Base-by-base conservation (phyloP, 441 rosid species). In the Capsella rubella region DNA sequence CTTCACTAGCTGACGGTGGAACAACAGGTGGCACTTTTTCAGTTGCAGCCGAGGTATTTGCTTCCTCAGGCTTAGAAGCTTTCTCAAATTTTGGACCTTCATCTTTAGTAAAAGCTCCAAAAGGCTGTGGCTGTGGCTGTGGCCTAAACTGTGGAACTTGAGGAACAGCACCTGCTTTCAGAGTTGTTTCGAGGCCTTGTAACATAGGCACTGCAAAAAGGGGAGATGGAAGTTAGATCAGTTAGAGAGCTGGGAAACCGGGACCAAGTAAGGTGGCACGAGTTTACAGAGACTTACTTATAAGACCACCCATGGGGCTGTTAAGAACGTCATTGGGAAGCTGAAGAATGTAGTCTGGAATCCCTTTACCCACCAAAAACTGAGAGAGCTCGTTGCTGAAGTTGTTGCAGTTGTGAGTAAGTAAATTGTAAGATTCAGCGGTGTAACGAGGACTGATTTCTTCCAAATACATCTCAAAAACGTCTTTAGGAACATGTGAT, bases 241-340 rank as follows among this genome's bases (percentile, higher is more conserved):
- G 57, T 18, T 9, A 46, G 1, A 21, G 8, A 58, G 14, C 28
- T 18, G 5, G 71, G n/a, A 64, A 9, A 57, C 12, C 10, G 4
- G 54, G 35, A 12, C 6, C 63, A n/a, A n/a, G 51, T 12, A n/a
- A 51, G 14, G 54, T 34, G 8, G 32, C 6, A 6, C 18, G 50
- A 46, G 40, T 8, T 28, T 45, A 11, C 1, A 40, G 35, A n/a
- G 55, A 87, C 98, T 92, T 75, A 95, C 99, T 60, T 52, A 95
- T 71, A 25, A 95, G 85, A 64, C 91, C 85, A 56, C 98, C 98
- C 98, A 92, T 91, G 11, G 99, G 99, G 73, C 99, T 92, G 87
- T 80, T 86, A 87, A 90, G 65, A 70, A 95, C 93, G 75, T 91
- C 98, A 52, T 74, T 91, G 4, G 99, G 99, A 3, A 95, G 95